Conservation (phyloP, 1,139 yeast species). For the Komagataea norvegica region DNA sequence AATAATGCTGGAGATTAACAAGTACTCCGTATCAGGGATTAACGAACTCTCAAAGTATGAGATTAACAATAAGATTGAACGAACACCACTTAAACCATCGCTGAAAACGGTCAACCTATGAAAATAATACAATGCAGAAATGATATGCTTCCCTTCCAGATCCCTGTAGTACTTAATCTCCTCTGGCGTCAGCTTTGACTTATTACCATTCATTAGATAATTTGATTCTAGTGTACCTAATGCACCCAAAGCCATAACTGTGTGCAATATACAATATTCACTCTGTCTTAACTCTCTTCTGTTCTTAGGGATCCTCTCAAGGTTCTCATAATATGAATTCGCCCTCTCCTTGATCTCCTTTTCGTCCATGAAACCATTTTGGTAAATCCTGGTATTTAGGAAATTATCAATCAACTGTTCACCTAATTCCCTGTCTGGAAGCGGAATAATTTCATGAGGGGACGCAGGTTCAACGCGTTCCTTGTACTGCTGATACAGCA, state of each 20-base stretch:
- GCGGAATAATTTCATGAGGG: conserved; percentile 19
- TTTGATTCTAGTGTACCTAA: conserved; percentile 1
- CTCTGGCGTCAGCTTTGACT: conserved; percentile 1
- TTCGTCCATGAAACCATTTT: conserved; percentile 3
- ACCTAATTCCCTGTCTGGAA: conserved; percentile 26
- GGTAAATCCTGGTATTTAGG: not conserved
- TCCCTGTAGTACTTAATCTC: conserved; percentile 5
- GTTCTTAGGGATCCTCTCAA: not conserved
- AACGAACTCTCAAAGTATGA: conserved; percentile 42
- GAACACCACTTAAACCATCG: conserved; percentile 43
- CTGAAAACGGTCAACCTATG: conserved; percentile 8
- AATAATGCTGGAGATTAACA: conserved; percentile 46
- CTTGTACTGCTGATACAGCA: conserved; percentile 21
- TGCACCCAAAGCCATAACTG: conserved; percentile 6
- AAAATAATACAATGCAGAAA: conserved; percentile 7
- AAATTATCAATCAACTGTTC: conserved; percentile 18
- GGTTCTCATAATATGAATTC: conserved; percentile 5
- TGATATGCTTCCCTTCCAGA: conserved; percentile 9
- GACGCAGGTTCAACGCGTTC: conserved; percentile 29
- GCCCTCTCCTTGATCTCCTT: conserved; percentile 2
- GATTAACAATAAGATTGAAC: conserved; percentile 42
- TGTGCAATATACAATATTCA: conserved; percentile 5
- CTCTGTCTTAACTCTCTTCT: conserved; percentile 6
- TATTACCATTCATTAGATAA: not conserved
- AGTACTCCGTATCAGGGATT: conserved; percentile 39